Conservation (phyloP, 306 rosid genomes). For the Fragaria iinumae region DNA sequence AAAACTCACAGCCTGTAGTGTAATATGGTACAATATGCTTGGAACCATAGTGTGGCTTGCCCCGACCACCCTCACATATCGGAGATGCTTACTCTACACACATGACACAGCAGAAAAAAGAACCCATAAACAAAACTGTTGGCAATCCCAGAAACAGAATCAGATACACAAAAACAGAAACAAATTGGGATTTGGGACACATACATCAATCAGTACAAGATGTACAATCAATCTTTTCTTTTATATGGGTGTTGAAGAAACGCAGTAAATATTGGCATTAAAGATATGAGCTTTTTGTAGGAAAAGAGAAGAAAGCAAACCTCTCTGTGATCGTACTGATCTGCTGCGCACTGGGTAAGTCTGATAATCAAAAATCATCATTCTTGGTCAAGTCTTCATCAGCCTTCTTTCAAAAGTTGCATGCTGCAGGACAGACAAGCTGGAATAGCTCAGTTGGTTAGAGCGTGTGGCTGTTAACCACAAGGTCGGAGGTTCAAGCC, state of each 20-base stretch:
- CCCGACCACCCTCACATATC: constrained; percentile 17
- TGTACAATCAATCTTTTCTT: too few species aligned
- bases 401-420: too few species aligned
- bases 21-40: constrained; percentile 2
- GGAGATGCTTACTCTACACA: constrained; percentile 15
- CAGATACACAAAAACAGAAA: neutral
- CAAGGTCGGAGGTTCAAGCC: constrained; percentile 16
- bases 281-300: neutral
- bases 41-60: constrained; percentile 7
- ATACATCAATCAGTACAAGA: neutral
- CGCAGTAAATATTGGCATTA: neutral
- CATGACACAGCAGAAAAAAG: neutral
- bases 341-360: constrained; percentile 4
- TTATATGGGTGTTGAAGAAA: too few species aligned
- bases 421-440: neutral
- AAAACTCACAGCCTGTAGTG: constrained; percentile 1
- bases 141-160: neutral
- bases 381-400: neutral
- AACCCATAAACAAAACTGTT: neutral
- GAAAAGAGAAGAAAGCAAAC: constrained; percentile 5
- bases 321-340: neutral
- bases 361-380: constrained; percentile 9
- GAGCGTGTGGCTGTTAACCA: constrained; percentile 22
- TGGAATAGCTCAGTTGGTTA: constrained; percentile 19
- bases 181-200: neutral